These are phyloP conservation scores for Daedaleopsis sinensis DNA, from an alignment of 768 basidiomycete genomes.

Conservation along the genomic window DNA sequence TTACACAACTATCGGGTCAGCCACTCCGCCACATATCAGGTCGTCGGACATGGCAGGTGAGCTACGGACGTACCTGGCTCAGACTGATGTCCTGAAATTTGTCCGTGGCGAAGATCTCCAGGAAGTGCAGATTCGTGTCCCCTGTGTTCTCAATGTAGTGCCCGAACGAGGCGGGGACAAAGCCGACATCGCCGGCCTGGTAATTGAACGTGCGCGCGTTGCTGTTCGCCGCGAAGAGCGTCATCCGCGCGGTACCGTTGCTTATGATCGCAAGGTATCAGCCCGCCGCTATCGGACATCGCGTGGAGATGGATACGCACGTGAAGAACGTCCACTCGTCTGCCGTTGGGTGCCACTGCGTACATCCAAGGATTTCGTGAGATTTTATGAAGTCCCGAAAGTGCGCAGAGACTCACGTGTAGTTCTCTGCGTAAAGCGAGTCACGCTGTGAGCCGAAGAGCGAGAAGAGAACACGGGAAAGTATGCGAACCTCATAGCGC, in stretches of 20 bases:
- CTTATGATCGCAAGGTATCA: constrained; percentile 23
- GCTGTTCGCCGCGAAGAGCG: constrained; percentile 43
- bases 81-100: constrained; percentile 59
- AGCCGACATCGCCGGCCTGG: constrained; percentile 30
- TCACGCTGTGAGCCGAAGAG: background rate
- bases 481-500: constrained; percentile 45
- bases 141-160: constrained; percentile 74
- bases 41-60: no score
- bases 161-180: constrained; percentile 24
- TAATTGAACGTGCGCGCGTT: constrained; percentile 49
- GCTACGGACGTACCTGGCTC: constrained; percentile 30
- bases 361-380: background rate
- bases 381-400: background rate
- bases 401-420: constrained; percentile 37
- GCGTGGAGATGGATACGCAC: background rate
- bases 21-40: background rate
- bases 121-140: constrained; percentile 55
- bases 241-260: constrained; percentile 44
- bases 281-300: background rate
- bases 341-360: constrained; percentile 54
- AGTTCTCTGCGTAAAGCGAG: constrained; percentile 36
- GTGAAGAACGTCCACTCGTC: constrained; percentile 47
- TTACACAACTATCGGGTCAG: no score
- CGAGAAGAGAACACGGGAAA: background rate
- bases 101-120: constrained; percentile 57